A percentile compares a stretch with the other conserved stretches of the same genome.
These are phyloP conservation scores for Coemansia sp. DNA, from an alignment of 192 early-diverging fungal genomes.

Conservation along the genomic window DNA sequence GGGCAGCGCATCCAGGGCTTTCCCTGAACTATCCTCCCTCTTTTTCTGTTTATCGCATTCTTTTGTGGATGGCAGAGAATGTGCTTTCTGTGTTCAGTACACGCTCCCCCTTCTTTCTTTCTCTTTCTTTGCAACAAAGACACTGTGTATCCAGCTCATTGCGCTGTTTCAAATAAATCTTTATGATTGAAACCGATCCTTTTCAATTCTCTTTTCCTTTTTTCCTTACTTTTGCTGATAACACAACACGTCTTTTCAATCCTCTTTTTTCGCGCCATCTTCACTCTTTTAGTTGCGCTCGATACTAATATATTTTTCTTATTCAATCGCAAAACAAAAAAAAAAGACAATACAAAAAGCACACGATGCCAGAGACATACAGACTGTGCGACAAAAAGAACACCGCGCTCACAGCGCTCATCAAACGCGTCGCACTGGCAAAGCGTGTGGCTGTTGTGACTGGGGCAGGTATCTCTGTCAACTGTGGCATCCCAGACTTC, in stretches of 20 bases:
- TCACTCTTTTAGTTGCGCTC: no score
- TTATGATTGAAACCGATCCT: neutral
- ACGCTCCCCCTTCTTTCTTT: neutral
- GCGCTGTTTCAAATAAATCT: neutral
- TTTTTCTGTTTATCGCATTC: neutral
- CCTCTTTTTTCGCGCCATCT: neutral
- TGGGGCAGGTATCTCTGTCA: conserved; percentile 89
- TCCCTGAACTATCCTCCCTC: neutral
- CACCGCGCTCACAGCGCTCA: conserved; percentile 13
- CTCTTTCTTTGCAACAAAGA: neutral
- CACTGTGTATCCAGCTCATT: conserved; percentile 1
- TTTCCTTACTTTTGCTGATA: neutral
- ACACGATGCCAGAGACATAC: conserved; percentile 41
- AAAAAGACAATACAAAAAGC: neutral
- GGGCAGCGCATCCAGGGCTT: neutral
- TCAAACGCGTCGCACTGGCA: conserved; percentile 38
- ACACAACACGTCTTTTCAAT: conserved; percentile 1
- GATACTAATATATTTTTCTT: no score
- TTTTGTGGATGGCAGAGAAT: neutral
- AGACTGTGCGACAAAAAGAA: conserved; percentile 10
- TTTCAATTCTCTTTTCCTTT: neutral
- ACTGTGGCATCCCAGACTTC: conserved; percentile 96
- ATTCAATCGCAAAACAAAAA: neutral
- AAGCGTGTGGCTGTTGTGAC: conserved; percentile 61
- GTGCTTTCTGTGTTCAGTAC: neutral